Evolutionary conservation across 177 flowering plant species (phyloP), one percentile per base, ranked within the genome.

Genomic region (Tripterygium wilfordii): DNA sequence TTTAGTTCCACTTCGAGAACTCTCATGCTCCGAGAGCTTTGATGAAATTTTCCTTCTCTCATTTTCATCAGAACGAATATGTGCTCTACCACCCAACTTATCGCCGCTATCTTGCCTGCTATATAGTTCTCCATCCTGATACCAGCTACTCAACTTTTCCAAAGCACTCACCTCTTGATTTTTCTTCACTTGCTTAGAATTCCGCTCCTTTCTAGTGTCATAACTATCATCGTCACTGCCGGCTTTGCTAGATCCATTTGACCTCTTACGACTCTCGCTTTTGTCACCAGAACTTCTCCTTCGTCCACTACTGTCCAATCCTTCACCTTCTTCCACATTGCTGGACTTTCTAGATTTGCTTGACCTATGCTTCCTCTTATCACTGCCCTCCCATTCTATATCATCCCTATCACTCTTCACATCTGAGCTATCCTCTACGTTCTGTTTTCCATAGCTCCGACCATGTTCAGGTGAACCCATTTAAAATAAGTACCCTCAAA

Each of bases 151-250:
- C 49, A 82, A 54, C 49, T 75, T 80, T 54, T 85, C 89, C 61
- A 88, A 72, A 36, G 71, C 58, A 48, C 76, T 86, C 54, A 77
- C 96, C 57, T 79, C 96, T 49, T 70, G 75, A 30, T 67, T 76
- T 55, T 71, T 86, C 76, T 78, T 85, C 42, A 63, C 16, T 62
- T 67, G 76, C 74, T 78, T 77, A 18, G 87, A 55, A 3, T 74
- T 74, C n/a, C 30, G 53, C 24, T 81, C 92, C 49, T 68, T 83
- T 58, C 71, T 79, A 19, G 53, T 41, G 8, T 80, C 94, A 62
- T 76, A 77, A 39, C 76, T 87, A 67, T 82, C 88, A 49, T 81
- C 96, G 42, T 79, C 90, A 56, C 82, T 78, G 37, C 58, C 79
- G 13, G 54, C 83, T 62, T 65, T 77, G 67, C 68, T 77, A 10